A percentile compares a stretch with the other conserved stretches of the same genome.
Conservation (phyloP, 2,329 filamentous ascomycete genomes). For the Cladosporium sp. region DNA sequence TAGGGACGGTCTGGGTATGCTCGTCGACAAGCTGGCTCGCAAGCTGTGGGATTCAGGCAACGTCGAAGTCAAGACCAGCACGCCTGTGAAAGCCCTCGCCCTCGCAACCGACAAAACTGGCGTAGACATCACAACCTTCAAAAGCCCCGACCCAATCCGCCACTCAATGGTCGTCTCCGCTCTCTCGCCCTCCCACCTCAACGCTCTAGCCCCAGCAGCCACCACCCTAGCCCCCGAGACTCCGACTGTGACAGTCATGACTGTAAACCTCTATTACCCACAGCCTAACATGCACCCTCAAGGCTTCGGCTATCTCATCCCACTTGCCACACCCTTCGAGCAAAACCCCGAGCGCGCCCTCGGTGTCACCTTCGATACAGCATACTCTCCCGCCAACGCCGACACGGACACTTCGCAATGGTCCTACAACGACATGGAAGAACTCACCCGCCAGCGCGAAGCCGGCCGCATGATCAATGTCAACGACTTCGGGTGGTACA, state of each 20-base stretch:
- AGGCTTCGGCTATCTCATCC: slow-evolving; percentile 91
- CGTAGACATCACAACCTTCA: slow-evolving; percentile 31
- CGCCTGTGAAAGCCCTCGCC: slow-evolving; percentile 46
- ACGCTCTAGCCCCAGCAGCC: slow-evolving; percentile 16
- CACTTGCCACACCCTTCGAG: slow-evolving; percentile 63
- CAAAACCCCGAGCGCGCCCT: slow-evolving; percentile 80
- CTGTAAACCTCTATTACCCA: slow-evolving; percentile 83
- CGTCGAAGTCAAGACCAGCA: slow-evolving; percentile 37
- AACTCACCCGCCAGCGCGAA: slow-evolving; percentile 23
- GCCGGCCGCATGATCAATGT: slow-evolving; percentile 27
- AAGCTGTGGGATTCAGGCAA: slow-evolving; percentile 35
- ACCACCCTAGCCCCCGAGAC: slow-evolving; percentile 41
- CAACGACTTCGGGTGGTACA: slow-evolving; percentile 33
- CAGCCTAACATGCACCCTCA: slow-evolving; percentile 59
- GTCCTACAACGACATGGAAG: slow-evolving; percentile 20
- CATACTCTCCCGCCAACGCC: slow-evolving; percentile 36
- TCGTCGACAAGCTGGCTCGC: slow-evolving; percentile 35
- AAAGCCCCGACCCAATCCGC: slow-evolving; percentile 15
- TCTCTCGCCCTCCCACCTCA: slow-evolving; percentile 43
- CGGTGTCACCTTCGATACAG: slow-evolving; percentile 88
- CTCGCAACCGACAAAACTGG: slow-evolving; percentile 23
- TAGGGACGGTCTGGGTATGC: slow-evolving; percentile 39
- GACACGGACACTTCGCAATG: slow-evolving; percentile 23
- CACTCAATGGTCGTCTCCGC: slow-evolving; percentile 62
- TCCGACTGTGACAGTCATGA: slow-evolving; percentile 68